Evolutionary conservation across 1,284 basidiomycete genomes (phyloP), one percentile per base, ranked within the genome.

Genomic region (Pseudozyma pruni): DNA sequence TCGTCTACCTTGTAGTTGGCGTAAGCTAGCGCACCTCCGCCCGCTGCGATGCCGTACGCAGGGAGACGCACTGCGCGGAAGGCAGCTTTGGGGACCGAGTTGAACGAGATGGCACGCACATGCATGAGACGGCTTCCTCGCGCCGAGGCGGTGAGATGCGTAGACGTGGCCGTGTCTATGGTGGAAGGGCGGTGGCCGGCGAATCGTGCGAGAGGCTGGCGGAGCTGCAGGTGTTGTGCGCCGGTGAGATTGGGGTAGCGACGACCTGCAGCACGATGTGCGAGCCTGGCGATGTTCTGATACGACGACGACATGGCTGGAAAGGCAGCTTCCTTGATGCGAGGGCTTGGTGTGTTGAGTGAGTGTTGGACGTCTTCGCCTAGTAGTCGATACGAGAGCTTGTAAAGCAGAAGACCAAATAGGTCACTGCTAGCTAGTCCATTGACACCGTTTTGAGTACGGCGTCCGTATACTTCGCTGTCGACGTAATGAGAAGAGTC

Each of bases 1-100:
- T 78, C 70, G 47, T 81, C 79, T 14, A 81, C 67, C 58, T 79
- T 82, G 68, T 76, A 78, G 55, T 78, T 79, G 20, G 78, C 74
- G 37, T 81, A 79, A 8, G 80, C 77, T 13, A 80, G 63, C 11
- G 74, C 70, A 13, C 80, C 79, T 13, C 76, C 76, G 2, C 70
- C 80, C 2, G 78, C 77, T 11, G 73, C 69, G 11, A 75, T 32
- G 4, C 75, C 78, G 32, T 75, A 78, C 1, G 74, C 66, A 8
- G 80, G 80, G 8, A 82, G 57, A 13, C 79, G 72, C 17, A 69
- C 60, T 3, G 71, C 70, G 1, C 76, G 57, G 32, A 81, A 67
- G 40, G 72, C 78, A 17, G 71, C 66, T 40, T 69, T 72, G 19
- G 80, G 80, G 23, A 82, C 74, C 22, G 74, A 57, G 34, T 72